These are phyloP conservation scores for Aspergillus uvarum DNA, from an alignment of 2,329 filamentous ascomycete species.

Conservation along the genomic window DNA sequence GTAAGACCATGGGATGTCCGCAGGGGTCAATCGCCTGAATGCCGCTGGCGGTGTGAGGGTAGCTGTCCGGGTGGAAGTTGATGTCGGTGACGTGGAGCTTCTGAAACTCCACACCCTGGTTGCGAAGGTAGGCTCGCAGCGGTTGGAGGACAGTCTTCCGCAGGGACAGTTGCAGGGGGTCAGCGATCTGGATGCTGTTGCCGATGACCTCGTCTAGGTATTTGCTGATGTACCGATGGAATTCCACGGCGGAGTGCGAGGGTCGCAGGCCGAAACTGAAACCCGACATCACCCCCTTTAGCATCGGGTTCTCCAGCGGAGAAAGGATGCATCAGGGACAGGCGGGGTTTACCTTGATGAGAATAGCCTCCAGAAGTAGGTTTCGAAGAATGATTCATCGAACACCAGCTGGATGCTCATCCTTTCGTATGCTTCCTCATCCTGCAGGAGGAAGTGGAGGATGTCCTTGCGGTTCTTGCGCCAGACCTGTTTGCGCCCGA, in stretches of 20 bases:
- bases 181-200: background rate
- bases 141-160: background rate
- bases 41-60: background rate
- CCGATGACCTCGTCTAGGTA: background rate
- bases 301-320: background rate
- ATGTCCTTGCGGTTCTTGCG: background rate
- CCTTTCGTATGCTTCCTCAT: background rate
- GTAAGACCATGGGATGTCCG: background rate
- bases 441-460: background rate
- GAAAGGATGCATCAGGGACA: background rate
- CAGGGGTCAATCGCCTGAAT: background rate
- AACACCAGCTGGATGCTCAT: background rate
- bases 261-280: background rate
- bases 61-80: background rate
- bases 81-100: background rate
- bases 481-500: background rate
- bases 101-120: background rate
- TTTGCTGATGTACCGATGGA: background rate
- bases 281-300: background rate
- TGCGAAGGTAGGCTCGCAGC: background rate
- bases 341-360: constrained; percentile 1
- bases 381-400: background rate
- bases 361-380: background rate
- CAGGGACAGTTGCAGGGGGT: background rate
- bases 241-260: constrained; percentile 3